Base-by-base conservation (phyloP, 495 filamentous ascomycete species). In the Pseudomonodictys pantanalensis region DNA sequence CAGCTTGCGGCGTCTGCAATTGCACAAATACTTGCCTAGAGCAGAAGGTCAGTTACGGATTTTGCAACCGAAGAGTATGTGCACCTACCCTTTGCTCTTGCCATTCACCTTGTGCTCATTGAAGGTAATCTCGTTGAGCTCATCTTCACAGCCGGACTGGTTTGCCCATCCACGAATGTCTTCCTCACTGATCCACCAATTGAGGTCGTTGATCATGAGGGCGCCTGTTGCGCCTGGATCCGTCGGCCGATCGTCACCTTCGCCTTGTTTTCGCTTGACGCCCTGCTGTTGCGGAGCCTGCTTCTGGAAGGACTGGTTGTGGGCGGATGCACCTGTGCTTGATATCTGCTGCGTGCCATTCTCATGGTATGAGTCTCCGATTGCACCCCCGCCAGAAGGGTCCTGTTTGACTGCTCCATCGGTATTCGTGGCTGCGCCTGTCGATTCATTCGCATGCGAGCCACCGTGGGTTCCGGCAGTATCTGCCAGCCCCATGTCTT, bases 51-150 rank as follows among this genome's bases (percentile, higher is more conserved):
- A 8, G 47, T 22, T 18, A 47, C 32, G 8, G 11, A 39, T 8
- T 11, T 25, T 32, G 25, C 2, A 8, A 55, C 12, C 22, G n/a
- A n/a, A 51, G 30, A 59, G 8, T 8, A 15, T 7, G 7, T 3
- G 26, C 12, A 73, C 86, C 64, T 78, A 96, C 92, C 92, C 91
- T 76, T 97, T 97, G 71, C 89, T 93, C 73, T 98, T 98, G 52
- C 93, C 93, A 66, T 98, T 98, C 12, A 97, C 91, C 73, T 98
- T 98, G 73, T 97, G 93, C 70, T 98, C 93, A 60, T 87, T 95
- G 67, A 97, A 97, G 0, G 92, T 95, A 41, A 97, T 85, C 54
- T 96, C 92, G 68, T 90, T 90, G 20, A 98, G 78, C 66, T 95
- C 90, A 43, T 84, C 80, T 69, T 97, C 93, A 62, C 82, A 87